These are phyloP conservation scores for Scheffersomyces lignosus DNA, from an alignment of 805 yeast species.

Conservation along the genomic window DNA sequence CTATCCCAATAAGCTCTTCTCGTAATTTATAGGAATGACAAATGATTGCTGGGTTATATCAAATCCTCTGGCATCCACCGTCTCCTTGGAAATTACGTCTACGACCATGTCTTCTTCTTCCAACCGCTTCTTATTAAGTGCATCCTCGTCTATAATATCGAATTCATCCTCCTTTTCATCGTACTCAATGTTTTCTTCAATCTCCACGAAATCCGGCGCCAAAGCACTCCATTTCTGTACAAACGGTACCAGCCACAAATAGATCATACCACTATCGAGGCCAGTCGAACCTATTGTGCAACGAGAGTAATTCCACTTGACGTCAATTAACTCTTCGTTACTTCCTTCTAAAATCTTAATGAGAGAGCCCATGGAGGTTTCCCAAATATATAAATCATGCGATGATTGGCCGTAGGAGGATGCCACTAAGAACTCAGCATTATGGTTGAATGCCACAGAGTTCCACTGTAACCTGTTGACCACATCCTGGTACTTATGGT, in stretches of 20 bases:
- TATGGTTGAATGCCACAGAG: slow-evolving; percentile 68
- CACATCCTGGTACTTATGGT: slow-evolving; percentile 85
- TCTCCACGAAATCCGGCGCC: slow-evolving; percentile 94
- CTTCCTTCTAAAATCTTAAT: slow-evolving; percentile 90
- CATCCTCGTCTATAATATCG: slow-evolving; percentile 72
- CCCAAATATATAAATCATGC: slow-evolving; percentile 92
- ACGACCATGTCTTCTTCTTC: slow-evolving; percentile 63
- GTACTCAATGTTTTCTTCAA: slow-evolving; percentile 87
- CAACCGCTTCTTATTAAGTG: slow-evolving; percentile 56
- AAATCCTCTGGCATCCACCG: slow-evolving; percentile 72
- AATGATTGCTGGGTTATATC: slow-evolving; percentile 51
- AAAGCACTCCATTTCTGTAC: slow-evolving; percentile 96
- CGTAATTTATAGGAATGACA: slow-evolving; percentile 56
- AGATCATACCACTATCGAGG: slow-evolving; percentile 77
- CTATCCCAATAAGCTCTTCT: slow-evolving; percentile 5
- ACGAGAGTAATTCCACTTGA: slow-evolving; percentile 79
- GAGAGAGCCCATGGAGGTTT: slow-evolving; percentile 81
- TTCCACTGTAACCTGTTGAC: slow-evolving; percentile 91
- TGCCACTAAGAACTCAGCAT: slow-evolving; percentile 82
- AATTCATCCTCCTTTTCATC: slow-evolving; percentile 90
- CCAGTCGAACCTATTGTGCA: slow-evolving; percentile 84
- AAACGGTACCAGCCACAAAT: slow-evolving; percentile 75
- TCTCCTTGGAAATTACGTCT: slow-evolving; percentile 67
- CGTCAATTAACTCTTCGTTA: slow-evolving; percentile 80
- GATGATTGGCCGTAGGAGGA: slow-evolving; percentile 81